phyloP scores from a whole-genome alignment of 257 asterid genomes.

The Nicotiana otophora region DNA sequence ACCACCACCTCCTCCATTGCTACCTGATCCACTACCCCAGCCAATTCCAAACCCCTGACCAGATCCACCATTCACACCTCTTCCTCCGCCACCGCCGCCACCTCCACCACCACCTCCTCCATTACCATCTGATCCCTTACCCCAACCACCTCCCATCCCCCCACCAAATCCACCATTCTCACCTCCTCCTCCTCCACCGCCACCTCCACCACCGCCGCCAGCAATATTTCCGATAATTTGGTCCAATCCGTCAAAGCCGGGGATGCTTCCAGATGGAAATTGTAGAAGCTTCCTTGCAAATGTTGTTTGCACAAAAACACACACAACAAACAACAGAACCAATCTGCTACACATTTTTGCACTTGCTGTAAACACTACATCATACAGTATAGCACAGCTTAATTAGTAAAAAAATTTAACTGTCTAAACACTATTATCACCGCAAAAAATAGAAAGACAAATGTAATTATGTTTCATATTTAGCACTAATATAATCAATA shows the following conservation, averaged over 20 bases:
- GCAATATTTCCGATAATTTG: background rate
- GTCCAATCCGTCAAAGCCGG: background rate
- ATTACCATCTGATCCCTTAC: background rate
- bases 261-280: background rate
- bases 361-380: background rate
- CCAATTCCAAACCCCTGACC: background rate
- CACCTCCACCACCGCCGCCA: background rate
- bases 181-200: background rate
- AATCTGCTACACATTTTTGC: background rate
- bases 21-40: background rate
- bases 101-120: background rate
- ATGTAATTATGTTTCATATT: background rate
- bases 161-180: background rate
- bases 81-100: background rate
- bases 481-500: background rate
- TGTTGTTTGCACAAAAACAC: background rate
- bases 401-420: background rate
- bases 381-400: background rate
- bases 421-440: background rate
- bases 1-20: background rate
- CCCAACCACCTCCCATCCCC: background rate
- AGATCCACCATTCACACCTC: background rate
- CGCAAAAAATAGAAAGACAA: background rate
- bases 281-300: slow-evolving; percentile 8
- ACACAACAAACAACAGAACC: background rate